Evolutionary conservation across 768 basidiomycete genomes (phyloP), one percentile per base, ranked within the genome.

Genomic region (Termitomyces sp.): DNA sequence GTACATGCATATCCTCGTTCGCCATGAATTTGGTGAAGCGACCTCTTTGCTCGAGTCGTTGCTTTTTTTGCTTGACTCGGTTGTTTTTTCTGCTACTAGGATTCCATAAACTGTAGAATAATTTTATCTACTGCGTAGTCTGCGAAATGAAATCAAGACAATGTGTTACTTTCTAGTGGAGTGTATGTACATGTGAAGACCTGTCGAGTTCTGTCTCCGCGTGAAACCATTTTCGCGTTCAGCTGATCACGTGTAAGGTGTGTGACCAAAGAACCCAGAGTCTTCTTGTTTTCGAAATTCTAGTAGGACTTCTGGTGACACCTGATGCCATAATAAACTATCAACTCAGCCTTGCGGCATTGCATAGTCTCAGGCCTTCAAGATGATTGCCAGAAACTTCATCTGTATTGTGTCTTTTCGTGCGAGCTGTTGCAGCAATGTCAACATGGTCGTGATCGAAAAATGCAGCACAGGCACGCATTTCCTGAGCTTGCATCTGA

Each of bases 61-160:
- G 48, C 47, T 63, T 43, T 53, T 53, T 60, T 8, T 53, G 38
- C 52, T 42, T 53, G 38, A 30, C 52, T 53, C 52, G 13, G 26
- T 22, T 49, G 32, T 30, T 28, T 30, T 40, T 53, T 52, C n/a
- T 42, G 52, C 18, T 28, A 28, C 38, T 40, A 42, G 52, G 52
- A 53, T 53, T 42, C 30, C n/a, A 24, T 12, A 7, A 51, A 24
- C 14, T 51, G 52, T 53, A 53, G 26, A 30, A 20, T 53, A 30
- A 26, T 53, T 30, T 10, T 40, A 40, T 28, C 10, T 28, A 28
- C 26, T 42, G 38, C 38, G 52, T 40, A 53, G 40, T n/a, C 36
- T 40, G 38, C 52, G 14, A 26, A 42, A 53, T 42, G 7, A 20
- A 30, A 42, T 42, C 5, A 18, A 38, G 38, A 38, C 16, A 13